These are phyloP conservation scores for Goffeauzyma gilvescens DNA, from an alignment of 768 basidiomycete species.

Conservation along the genomic window DNA sequence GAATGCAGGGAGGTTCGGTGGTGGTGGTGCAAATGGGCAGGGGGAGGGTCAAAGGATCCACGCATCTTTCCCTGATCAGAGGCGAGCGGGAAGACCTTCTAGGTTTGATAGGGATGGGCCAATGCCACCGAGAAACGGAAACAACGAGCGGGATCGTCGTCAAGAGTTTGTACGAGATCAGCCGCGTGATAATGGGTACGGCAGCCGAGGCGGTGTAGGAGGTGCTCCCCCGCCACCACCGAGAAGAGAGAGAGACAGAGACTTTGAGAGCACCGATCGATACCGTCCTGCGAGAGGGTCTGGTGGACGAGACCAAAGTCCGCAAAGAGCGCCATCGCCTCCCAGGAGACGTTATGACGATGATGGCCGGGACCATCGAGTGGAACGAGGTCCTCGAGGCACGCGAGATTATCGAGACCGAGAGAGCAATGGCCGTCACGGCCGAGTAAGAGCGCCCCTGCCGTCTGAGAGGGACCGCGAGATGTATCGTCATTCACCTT, in stretches of 20 bases:
- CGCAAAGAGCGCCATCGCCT: too few species aligned
- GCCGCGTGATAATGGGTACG: constrained; percentile 3
- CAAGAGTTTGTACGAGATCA: constrained; percentile 1
- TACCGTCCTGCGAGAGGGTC: too few species aligned
- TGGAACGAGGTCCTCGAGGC: constrained; percentile 3
- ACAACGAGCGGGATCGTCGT: not conserved
- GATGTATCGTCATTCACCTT: constrained; percentile 4
- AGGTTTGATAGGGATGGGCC: constrained; percentile 5
- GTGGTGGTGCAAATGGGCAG: constrained; percentile 7
- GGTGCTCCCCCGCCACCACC: not conserved
- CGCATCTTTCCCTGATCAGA: not conserved
- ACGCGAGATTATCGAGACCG: constrained; percentile 8
- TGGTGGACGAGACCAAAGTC: constrained; percentile 5
- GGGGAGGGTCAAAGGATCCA: constrained; percentile 8
- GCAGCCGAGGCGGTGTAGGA: not conserved
- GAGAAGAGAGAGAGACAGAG: not conserved
- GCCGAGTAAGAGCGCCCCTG: too few species aligned
- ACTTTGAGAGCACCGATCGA: not conserved
- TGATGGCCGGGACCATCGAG: constrained; percentile 11
- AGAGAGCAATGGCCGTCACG: too few species aligned
- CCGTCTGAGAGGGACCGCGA: constrained; percentile 14
- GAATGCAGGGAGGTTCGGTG: constrained; percentile 2
- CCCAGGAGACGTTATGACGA: too few species aligned
- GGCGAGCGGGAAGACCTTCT: not conserved
- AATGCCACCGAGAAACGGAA: constrained; percentile 1